phyloP scores from a whole-genome alignment of 2,329 filamentous ascomycete genomes.

The Trichophyton equinum region DNA sequence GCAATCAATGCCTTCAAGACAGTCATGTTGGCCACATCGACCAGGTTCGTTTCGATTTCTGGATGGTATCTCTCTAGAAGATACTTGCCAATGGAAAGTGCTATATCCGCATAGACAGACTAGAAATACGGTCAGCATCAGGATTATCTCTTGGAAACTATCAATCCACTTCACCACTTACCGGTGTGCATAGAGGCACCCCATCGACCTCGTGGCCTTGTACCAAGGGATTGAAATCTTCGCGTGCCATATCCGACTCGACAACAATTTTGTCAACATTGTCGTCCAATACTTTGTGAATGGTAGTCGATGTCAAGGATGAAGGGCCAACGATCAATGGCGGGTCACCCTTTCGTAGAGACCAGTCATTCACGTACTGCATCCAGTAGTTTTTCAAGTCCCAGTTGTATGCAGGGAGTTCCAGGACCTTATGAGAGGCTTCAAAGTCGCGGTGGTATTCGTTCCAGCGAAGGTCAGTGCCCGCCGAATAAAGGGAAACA shows the following conservation, averaged over 20 bases:
- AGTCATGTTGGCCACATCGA: conserved; percentile 9
- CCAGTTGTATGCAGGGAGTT: conserved; percentile 54
- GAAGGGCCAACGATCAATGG: not conserved
- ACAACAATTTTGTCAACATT: not conserved
- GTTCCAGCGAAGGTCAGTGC: conserved; percentile 55
- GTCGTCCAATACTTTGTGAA: conserved; percentile 4
- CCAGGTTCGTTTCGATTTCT: not conserved
- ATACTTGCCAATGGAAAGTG: conserved; percentile 6
- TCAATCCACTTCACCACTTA: conserved; percentile 5
- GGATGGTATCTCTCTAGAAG: not conserved
- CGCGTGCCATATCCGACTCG: not conserved
- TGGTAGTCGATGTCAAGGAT: conserved; percentile 1
- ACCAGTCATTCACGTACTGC: conserved; percentile 11
- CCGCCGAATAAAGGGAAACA: conserved; percentile 47
- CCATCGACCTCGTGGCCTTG: conserved; percentile 9
- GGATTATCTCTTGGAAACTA: not conserved
- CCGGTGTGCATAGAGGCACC: conserved; percentile 7
- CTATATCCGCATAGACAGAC: conserved; percentile 13
- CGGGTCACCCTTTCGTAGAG: conserved; percentile 5
- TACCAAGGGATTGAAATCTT: conserved; percentile 1
- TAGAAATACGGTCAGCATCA: conserved; percentile 4
- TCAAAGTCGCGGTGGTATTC: conserved; percentile 56
- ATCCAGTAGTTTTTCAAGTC: conserved; percentile 60
- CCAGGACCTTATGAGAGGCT: conserved; percentile 46
- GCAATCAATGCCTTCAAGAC: conserved; percentile 9